Evolutionary conservation across 495 filamentous ascomycete species (phyloP).

Genomic region (Xylaria castorea): DNA sequence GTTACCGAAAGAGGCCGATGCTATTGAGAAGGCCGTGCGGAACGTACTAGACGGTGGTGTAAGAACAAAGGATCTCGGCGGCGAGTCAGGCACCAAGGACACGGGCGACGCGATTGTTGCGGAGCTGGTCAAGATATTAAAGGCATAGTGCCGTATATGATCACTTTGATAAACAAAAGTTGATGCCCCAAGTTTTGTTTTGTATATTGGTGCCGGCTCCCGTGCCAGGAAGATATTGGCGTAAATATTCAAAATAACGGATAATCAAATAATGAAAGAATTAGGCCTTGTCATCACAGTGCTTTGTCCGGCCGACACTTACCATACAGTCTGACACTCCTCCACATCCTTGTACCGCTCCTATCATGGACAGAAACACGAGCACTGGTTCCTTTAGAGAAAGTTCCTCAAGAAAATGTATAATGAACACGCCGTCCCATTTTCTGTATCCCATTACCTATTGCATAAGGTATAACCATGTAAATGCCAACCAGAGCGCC

Average conservation of each 20-base stretch:
- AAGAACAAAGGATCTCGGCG: conserved; percentile 81
- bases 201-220: neutral
- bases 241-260: neutral
- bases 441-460: neutral
- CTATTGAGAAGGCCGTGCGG: conserved; percentile 81
- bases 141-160: conserved; percentile 31
- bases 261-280: neutral
- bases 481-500: conserved; percentile 19
- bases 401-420: neutral
- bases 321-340: neutral
- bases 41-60: conserved; percentile 76
- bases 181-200: neutral
- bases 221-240: neutral
- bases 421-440: neutral
- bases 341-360: neutral
- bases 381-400: neutral
- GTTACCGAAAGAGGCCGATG: conserved; percentile 72
- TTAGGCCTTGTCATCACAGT: neutral
- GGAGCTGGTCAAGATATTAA: conserved; percentile 66
- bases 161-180: neutral
- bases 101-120: conserved; percentile 82
- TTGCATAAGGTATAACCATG: neutral
- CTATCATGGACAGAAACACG: neutral
- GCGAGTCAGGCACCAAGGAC: conserved; percentile 67
- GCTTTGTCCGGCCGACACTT: neutral